These are phyloP conservation scores for Umbelopsis ramanniana DNA, from an alignment of 192 early-diverging fungal genomes.

Conservation along the genomic window DNA sequence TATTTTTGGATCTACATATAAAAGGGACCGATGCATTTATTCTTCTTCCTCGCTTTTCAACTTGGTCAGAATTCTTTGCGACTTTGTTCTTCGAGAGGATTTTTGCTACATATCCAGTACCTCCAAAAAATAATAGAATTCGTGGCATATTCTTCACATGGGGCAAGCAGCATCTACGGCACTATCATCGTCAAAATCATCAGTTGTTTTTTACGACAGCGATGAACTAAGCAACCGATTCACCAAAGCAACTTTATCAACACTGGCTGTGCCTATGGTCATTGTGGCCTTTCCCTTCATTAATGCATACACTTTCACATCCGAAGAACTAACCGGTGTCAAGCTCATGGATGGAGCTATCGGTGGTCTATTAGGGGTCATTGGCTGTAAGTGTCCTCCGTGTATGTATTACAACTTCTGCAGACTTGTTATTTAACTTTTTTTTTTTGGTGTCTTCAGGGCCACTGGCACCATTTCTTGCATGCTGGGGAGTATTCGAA, in stretches of 20 bases:
- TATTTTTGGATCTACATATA: too few relatives aligned
- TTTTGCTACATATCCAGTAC: not conserved
- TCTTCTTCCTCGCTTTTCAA: not conserved
- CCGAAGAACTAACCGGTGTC: slow-evolving; percentile 37
- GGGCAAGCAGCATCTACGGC: slow-evolving; percentile 39
- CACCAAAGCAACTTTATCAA: slow-evolving; percentile 35
- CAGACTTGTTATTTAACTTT: not conserved
- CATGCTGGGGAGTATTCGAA: slow-evolving; percentile 36
- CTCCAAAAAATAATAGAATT: not conserved
- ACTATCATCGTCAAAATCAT: slow-evolving; percentile 25
- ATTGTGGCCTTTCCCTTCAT: slow-evolving; percentile 43
- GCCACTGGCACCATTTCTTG: slow-evolving; percentile 40
- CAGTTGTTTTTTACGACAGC: slow-evolving; percentile 29
- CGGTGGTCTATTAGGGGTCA: slow-evolving; percentile 40
- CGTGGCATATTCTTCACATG: slow-evolving; percentile 24
- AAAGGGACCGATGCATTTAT: too few relatives aligned
- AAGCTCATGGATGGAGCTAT: slow-evolving; percentile 39
- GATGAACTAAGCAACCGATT: slow-evolving; percentile 35
- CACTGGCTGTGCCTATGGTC: slow-evolving; percentile 38
- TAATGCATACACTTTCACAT: slow-evolving; percentile 38
- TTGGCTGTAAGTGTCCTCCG: slow-evolving; percentile 36
- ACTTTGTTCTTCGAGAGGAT: not conserved
- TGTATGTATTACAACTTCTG: not conserved
- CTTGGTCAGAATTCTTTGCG: not conserved
- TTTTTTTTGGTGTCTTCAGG: slow-evolving; percentile 6